phyloP scores from a whole-genome alignment of 148 eudicot genomes.

The Cornus kousa region DNA sequence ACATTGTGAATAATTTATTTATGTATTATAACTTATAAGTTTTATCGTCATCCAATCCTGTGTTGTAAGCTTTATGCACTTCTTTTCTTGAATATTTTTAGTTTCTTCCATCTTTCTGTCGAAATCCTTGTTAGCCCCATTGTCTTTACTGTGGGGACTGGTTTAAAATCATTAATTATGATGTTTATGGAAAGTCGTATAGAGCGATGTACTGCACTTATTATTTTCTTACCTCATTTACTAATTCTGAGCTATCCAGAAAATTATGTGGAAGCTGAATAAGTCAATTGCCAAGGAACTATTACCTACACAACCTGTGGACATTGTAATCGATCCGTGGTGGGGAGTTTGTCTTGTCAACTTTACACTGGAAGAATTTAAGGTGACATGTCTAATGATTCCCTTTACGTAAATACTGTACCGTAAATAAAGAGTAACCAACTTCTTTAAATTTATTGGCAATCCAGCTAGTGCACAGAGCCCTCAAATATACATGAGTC shows the following conservation, averaged over 20 bases:
- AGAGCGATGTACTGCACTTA: neutral
- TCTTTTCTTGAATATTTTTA: neutral
- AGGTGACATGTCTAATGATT: conserved; percentile 45
- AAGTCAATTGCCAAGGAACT: conserved; percentile 96
- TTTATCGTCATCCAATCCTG: neutral
- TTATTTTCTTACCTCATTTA: conserved; percentile 20
- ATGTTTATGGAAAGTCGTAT: conserved; percentile 4
- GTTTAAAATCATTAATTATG: neutral
- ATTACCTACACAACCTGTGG: conserved; percentile 85
- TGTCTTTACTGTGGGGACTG: neutral
- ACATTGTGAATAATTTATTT: neutral
- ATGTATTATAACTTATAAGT: neutral
- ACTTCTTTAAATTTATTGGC: neutral
- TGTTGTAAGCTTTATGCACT: neutral
- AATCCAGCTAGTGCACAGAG: neutral
- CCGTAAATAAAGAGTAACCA: neutral
- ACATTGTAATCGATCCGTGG: conserved; percentile 90
- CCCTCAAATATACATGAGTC: conserved; percentile 3
- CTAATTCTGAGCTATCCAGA: conserved; percentile 65
- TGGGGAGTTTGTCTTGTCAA: conserved; percentile 99
- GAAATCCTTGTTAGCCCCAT: neutral
- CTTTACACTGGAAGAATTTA: conserved; percentile 95
- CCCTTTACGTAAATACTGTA: neutral
- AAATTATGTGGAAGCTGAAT: conserved; percentile 98
- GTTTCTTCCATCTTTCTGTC: neutral